Conservation (phyloP, 371 early-diverging fungal species). For the Apophysomyces variabilis region DNA sequence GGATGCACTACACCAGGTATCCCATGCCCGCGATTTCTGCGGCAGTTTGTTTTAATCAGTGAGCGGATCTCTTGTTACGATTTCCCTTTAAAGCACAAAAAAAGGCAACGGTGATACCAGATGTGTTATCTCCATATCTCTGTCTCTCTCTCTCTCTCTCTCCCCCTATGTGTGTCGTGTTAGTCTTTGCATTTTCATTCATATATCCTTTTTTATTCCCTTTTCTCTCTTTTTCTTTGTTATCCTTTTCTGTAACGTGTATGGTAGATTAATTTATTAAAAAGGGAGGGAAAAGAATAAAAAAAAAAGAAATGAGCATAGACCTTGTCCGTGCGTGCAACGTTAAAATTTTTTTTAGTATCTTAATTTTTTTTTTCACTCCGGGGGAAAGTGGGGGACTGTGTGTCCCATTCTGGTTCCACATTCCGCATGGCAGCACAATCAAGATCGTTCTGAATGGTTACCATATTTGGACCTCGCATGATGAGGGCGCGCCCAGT, state of each 20-base stretch:
- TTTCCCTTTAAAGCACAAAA: background rate
- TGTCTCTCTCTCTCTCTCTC: no score
- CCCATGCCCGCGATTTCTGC: slow-evolving; percentile 17
- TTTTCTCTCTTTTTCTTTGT: background rate
- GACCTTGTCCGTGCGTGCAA: slow-evolving; percentile 2
- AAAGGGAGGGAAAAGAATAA: background rate
- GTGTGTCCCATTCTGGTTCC: background rate
- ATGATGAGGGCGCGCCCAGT: background rate
- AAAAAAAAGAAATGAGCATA: background rate
- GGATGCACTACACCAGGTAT: slow-evolving; percentile 13
- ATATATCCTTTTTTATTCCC: background rate
- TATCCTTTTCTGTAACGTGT: background rate
- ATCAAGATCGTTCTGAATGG: slow-evolving; percentile 12
- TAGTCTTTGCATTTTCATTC: background rate
- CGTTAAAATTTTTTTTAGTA: no score
- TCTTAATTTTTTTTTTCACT: background rate
- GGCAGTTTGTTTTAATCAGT: slow-evolving; percentile 21
- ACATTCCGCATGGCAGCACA: slow-evolving; percentile 10
- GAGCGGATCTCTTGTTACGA: background rate
- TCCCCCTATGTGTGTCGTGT: background rate
- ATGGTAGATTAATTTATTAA: background rate
- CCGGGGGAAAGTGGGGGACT: slow-evolving; percentile 1
- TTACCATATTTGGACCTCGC: slow-evolving; percentile 1
- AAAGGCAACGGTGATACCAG: background rate
- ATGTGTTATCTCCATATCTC: no score